Conservation (phyloP, 805 yeast species). For the Saturnispora diversa region DNA sequence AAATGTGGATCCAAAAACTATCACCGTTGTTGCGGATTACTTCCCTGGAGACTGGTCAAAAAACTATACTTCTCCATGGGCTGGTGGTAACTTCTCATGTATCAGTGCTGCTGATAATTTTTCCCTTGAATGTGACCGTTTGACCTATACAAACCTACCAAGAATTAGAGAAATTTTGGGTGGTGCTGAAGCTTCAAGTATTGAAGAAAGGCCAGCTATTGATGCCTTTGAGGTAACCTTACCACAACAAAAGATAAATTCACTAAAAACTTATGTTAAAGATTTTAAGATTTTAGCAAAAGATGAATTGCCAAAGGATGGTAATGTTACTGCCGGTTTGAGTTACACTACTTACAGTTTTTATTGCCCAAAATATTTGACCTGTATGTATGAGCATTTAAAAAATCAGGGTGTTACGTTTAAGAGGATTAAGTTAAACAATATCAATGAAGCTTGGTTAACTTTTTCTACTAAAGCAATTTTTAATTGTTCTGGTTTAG, state of each 20-base stretch:
- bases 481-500: constrained; percentile 71
- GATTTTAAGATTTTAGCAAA: constrained; percentile 35
- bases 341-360: constrained; percentile 56
- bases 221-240: constrained; percentile 52
- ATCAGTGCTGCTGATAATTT: constrained; percentile 50
- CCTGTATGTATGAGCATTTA: constrained; percentile 37
- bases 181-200: constrained; percentile 38
- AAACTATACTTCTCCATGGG: constrained; percentile 74
- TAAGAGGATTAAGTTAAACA: constrained; percentile 36
- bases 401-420: constrained; percentile 43
- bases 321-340: constrained; percentile 42
- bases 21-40: constrained; percentile 54
- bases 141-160: constrained; percentile 44
- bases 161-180: constrained; percentile 40
- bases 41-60: constrained; percentile 74
- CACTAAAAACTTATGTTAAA: constrained; percentile 41
- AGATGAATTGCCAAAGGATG: constrained; percentile 40
- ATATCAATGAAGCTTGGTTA: constrained; percentile 47
- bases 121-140: constrained; percentile 43
- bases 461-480: constrained; percentile 34
- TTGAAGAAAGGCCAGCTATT: constrained; percentile 42
- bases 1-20: constrained; percentile 32
- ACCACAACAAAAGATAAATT: constrained; percentile 37
- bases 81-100: constrained; percentile 56
- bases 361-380: constrained; percentile 57